A percentile compares a stretch with the other conserved stretches of the same genome.
Conservation (phyloP, 306 rosid genomes). For the Rosa persica region DNA sequence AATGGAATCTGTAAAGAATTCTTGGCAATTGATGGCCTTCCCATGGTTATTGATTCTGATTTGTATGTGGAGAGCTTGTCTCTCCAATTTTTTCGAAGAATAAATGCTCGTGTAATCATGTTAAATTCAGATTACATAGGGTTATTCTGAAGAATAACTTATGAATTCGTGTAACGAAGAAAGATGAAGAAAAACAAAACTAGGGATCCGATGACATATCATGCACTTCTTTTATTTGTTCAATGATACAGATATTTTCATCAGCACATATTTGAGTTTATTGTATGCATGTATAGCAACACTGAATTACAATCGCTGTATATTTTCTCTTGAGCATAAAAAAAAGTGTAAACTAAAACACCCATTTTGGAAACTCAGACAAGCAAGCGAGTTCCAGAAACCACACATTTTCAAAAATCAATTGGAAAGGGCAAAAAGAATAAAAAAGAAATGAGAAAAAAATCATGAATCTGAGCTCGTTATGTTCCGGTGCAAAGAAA, state of each 20-base stretch:
- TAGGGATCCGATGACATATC: neutral
- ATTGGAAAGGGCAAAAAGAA: neutral
- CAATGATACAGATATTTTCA: neutral
- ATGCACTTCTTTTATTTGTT: neutral
- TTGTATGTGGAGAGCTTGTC: neutral
- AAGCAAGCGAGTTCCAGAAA: constrained; percentile 1
- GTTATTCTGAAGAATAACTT: no score
- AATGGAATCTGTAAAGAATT: neutral
- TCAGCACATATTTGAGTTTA: neutral
- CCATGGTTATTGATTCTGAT: neutral
- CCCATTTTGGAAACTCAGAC: neutral
- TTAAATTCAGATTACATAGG: neutral
- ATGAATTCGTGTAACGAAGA: no score
- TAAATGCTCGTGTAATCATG: neutral
- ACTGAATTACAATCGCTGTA: neutral
- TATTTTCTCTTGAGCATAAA: neutral
- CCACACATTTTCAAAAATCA: constrained; percentile 10
- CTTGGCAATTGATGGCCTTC: neutral
- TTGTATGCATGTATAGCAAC: neutral
- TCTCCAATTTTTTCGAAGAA: neutral
- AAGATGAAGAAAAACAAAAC: no score
- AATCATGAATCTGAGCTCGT: constrained; percentile 22
- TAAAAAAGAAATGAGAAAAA: neutral
- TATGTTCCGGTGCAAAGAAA: constrained; percentile 31
- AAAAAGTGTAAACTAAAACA: neutral